phyloP scores from a whole-genome alignment of 2,329 filamentous ascomycete species.

The Alternaria arbusti region DNA sequence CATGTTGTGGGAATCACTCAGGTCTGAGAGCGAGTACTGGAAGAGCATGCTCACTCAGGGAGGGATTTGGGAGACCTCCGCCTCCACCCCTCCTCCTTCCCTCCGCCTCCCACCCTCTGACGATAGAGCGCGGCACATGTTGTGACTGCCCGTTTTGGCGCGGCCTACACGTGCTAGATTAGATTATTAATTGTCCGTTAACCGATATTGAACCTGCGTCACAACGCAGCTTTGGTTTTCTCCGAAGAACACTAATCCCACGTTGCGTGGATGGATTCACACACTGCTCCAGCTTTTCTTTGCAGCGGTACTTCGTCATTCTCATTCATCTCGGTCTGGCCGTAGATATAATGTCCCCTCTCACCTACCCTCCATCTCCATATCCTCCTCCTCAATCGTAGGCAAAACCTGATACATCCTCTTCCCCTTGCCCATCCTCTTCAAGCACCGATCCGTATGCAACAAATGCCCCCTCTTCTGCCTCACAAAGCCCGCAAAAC shows the following conservation, averaged over 20 bases:
- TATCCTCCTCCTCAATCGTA: conserved; percentile 29
- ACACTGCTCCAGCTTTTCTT: too few relatives aligned
- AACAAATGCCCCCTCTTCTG: conserved; percentile 62
- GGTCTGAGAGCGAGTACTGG: too few relatives aligned
- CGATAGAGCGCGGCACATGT: neutral
- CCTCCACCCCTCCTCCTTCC: too few relatives aligned
- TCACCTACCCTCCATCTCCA: conserved; percentile 12
- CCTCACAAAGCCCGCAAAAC: conserved; percentile 65
- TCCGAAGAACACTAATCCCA: too few relatives aligned
- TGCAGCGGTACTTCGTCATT: neutral
- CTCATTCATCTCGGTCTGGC: neutral
- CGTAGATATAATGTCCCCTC: neutral
- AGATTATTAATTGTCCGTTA: neutral
- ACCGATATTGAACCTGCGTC: neutral
- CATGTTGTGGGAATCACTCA: too few relatives aligned
- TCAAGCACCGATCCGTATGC: conserved; percentile 30
- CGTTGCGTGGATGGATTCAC: too few relatives aligned
- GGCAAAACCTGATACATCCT: conserved; percentile 26
- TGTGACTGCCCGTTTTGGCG: neutral
- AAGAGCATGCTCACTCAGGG: too few relatives aligned
- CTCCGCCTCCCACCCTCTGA: neutral
- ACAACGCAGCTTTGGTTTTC: neutral
- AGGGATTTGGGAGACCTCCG: too few relatives aligned
- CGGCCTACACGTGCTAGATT: neutral
- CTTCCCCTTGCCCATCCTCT: conserved; percentile 22